A percentile compares a stretch with the other conserved stretches of the same genome.
Conservation (phyloP, 805 yeast genomes). For the Wickerhamiella azymoides region DNA sequence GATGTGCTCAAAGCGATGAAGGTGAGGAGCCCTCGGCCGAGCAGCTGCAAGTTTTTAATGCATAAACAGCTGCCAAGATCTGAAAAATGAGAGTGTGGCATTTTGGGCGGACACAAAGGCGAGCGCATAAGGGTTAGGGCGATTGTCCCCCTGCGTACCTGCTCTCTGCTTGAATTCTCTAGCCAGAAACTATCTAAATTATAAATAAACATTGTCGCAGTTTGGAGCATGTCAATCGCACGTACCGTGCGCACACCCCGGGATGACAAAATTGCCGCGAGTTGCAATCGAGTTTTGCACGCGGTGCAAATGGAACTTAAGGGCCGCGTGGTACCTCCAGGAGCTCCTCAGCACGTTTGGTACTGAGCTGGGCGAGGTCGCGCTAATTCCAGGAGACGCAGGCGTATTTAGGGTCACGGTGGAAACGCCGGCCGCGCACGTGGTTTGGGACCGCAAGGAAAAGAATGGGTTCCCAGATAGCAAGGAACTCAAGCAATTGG, state of each 20-base stretch:
- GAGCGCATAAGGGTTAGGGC: no score
- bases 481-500: conserved; percentile 54
- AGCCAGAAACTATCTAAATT: no score
- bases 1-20: no score
- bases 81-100: no score
- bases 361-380: conserved; percentile 38
- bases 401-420: conserved; percentile 53
- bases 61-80: no score
- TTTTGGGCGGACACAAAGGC: no score
- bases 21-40: no score
- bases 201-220: no score
- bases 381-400: conserved; percentile 33
- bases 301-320: conserved; percentile 73
- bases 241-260: neutral
- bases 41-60: no score
- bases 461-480: conserved; percentile 80
- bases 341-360: conserved; percentile 77
- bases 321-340: conserved; percentile 81
- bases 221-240: no score
- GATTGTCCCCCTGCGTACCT: no score
- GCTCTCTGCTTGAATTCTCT: no score
- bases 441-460: conserved; percentile 44
- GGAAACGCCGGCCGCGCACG: conserved; percentile 27
- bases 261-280: conserved; percentile 31
- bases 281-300: conserved; percentile 64